These are phyloP conservation scores for Phytophthora sp. DNA, from an alignment of 352 stramenopile genomes.

Conservation along the genomic window DNA sequence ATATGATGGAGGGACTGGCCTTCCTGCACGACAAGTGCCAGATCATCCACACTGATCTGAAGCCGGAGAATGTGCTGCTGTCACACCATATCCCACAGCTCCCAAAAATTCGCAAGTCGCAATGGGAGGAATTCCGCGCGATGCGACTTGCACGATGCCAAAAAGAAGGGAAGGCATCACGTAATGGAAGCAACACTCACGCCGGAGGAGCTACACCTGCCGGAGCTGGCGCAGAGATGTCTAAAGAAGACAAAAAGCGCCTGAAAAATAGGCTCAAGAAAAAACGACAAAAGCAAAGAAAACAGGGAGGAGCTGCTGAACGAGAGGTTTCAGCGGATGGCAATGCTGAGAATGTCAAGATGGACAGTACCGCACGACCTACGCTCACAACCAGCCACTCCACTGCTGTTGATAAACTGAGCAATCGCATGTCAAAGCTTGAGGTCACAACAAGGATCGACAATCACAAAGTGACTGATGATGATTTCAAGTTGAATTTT, in stretches of 20 bases:
- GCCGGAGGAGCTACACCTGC: conserved; percentile 5
- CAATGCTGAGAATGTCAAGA: conserved; percentile 11
- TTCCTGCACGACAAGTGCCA: conserved; percentile 98
- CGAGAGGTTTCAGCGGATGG: conserved; percentile 10
- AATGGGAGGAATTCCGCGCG: conserved; percentile 56
- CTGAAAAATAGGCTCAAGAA: conserved; percentile 96
- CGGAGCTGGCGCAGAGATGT: conserved; percentile 34
- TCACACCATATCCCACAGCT: conserved; percentile 76
- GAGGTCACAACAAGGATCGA: conserved; percentile 4
- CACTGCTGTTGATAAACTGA: conserved; percentile 17
- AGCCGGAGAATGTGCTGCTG: conserved; percentile 99
- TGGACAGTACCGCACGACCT: conserved; percentile 28
- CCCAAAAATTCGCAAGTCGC: conserved; percentile 62
- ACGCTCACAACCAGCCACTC: conserved; percentile 14
- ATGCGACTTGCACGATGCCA: conserved; percentile 48
- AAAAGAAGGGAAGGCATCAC: conserved; percentile 26
- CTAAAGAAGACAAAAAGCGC: conserved; percentile 92
- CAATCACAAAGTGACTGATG: conserved; percentile 9
- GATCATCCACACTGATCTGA: conserved; percentile 99
- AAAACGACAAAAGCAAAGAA: conserved; percentile 92
- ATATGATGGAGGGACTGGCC: conserved; percentile 96
- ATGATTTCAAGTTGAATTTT: conserved; percentile 36
- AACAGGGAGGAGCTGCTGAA: conserved; percentile 32
- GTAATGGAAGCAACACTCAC: conserved; percentile 2
- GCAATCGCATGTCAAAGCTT: conserved; percentile 26